phyloP scores from a whole-genome alignment of 2,329 filamentous ascomycete species.

The Colletotrichum orchidophilum region DNA sequence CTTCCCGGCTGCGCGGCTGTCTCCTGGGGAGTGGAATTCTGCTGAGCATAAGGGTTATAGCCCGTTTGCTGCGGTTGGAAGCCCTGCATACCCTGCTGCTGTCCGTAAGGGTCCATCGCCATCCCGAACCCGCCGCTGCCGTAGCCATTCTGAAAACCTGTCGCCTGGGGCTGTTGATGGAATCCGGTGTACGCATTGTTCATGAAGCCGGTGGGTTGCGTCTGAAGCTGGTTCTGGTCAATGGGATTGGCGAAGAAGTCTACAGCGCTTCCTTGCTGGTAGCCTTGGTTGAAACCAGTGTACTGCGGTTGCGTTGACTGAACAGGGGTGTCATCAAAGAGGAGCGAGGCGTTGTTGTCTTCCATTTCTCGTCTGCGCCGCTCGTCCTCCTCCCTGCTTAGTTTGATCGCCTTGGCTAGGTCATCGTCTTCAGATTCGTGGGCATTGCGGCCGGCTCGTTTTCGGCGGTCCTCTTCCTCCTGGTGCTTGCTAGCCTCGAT shows the following conservation, averaged over 20 bases:
- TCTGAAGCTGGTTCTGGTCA: slow-evolving; percentile 77
- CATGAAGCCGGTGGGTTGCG: slow-evolving; percentile 81
- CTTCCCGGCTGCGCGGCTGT: slow-evolving; percentile 77
- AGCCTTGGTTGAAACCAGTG: slow-evolving; percentile 95
- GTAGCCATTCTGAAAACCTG: slow-evolving; percentile 71
- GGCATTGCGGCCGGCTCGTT: slow-evolving; percentile 70
- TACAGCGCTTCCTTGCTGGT: slow-evolving; percentile 94
- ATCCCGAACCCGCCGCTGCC: slow-evolving; percentile 70
- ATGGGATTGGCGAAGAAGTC: slow-evolving; percentile 98
- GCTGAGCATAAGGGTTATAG: slow-evolving; percentile 63
- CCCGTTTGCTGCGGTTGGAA: slow-evolving; percentile 63
- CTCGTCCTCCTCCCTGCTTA: slow-evolving; percentile 96
- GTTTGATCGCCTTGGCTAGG: slow-evolving; percentile 90
- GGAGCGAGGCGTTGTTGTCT: slow-evolving; percentile 81
- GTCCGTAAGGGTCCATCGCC: slow-evolving; percentile 75
- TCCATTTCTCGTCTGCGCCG: slow-evolving; percentile 87
- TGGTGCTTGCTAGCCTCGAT: slow-evolving; percentile 96
- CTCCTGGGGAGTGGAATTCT: slow-evolving; percentile 61
- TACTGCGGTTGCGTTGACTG: slow-evolving; percentile 70
- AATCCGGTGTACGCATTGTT: slow-evolving; percentile 65
- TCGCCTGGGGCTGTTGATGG: slow-evolving; percentile 50
- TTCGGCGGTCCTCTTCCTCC: slow-evolving; percentile 87
- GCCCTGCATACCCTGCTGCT: slow-evolving; percentile 56
- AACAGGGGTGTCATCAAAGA: slow-evolving; percentile 85
- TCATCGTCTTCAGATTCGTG: slow-evolving; percentile 78